Evolutionary conservation across 2,329 filamentous ascomycete species (phyloP), one percentile per base, ranked within the genome.

Genomic region (Neofusicoccum sp.): DNA sequence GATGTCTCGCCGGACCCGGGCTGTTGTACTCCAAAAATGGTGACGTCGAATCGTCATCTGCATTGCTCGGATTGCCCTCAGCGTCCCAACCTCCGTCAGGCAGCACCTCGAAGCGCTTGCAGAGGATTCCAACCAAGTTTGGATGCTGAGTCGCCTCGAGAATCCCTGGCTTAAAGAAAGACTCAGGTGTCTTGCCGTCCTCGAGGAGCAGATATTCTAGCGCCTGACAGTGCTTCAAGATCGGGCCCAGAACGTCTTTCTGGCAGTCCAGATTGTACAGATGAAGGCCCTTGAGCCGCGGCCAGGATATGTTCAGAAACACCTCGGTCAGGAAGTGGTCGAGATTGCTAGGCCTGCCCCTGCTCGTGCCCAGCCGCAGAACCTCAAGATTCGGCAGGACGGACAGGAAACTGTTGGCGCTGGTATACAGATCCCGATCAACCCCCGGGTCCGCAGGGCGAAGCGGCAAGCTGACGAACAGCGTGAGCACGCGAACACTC

Each of bases 181-280:
- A 24, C 16, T 26, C 47, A 1, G 31, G 31, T 33, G 16, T 20
- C 30, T 16, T 16, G 16, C 47, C 47, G 11, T 51, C 47, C 31
- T 51, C 47, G 11, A 51, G 47, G n/a, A 51, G 31, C 8, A 51
- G 47, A 20, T 51, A 51, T 33, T 51, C 47, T 30, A 51, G 47
- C 47, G 47, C 31, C 2, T 1, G 5, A 33, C 47, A 51, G 31
- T 20, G 31, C 14, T 16, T 8, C 47, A 51, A 12, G 31, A 51
- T 12, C n/a, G n/a, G 31, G n/a, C 9, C 16, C n/a, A 51, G 31
- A 8, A 51, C 47, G 20, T 34, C 45, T 12, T 8, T 30, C 30
- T 20, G 47, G 28, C 28, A 31, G 31, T 51, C 47, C n/a, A 51
- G 31, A 33, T 20, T n/a, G 31, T 36, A 16, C 14, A 51, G 31